Percentiles rank a stretch among this genome's conserved stretches.
phyloP scores from a whole-genome alignment of 805 yeast species.

The Ogataea allantospora region DNA sequence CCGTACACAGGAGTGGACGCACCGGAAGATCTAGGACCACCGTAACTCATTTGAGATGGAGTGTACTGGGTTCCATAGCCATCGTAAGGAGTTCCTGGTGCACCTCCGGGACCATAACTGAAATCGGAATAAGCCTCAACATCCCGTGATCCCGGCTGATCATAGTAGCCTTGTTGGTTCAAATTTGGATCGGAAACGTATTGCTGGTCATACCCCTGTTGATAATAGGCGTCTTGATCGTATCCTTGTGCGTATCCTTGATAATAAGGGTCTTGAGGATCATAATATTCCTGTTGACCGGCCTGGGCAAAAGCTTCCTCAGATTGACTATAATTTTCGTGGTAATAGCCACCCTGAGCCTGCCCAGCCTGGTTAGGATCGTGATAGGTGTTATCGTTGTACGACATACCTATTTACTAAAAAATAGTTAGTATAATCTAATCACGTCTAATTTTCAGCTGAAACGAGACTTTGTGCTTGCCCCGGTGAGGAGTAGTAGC shows the following conservation, averaged over 20 bases:
- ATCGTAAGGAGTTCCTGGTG: slow-evolving; percentile 66
- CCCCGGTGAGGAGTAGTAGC: background rate
- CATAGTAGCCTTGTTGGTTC: slow-evolving; percentile 48
- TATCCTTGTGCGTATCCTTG: slow-evolving; percentile 36
- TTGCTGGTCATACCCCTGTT: slow-evolving; percentile 52
- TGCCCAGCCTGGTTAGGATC: slow-evolving; percentile 38
- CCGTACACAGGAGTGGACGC: slow-evolving; percentile 83
- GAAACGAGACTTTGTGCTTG: slow-evolving; percentile 7
- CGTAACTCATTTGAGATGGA: slow-evolving; percentile 85
- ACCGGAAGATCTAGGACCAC: slow-evolving; percentile 85
- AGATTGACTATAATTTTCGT: slow-evolving; percentile 27
- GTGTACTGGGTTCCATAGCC: slow-evolving; percentile 54
- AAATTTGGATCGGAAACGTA: slow-evolving; percentile 35
- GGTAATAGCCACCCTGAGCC: slow-evolving; percentile 28
- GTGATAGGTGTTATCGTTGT: slow-evolving; percentile 48
- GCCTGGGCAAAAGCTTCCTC: slow-evolving; percentile 25
- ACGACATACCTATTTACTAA: slow-evolving; percentile 46
- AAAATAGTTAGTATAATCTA: slow-evolving; percentile 5
- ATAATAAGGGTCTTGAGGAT: slow-evolving; percentile 31
- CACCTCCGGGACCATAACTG: slow-evolving; percentile 58
- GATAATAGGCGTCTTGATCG: slow-evolving; percentile 33
- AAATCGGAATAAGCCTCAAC: slow-evolving; percentile 62
- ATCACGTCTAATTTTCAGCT: slow-evolving; percentile 10
- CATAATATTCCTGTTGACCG: slow-evolving; percentile 31
- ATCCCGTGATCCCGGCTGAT: slow-evolving; percentile 48